Evolutionary conservation across 306 rosid genomes (phyloP).

Genomic region (Trifolium pratense): DNA sequence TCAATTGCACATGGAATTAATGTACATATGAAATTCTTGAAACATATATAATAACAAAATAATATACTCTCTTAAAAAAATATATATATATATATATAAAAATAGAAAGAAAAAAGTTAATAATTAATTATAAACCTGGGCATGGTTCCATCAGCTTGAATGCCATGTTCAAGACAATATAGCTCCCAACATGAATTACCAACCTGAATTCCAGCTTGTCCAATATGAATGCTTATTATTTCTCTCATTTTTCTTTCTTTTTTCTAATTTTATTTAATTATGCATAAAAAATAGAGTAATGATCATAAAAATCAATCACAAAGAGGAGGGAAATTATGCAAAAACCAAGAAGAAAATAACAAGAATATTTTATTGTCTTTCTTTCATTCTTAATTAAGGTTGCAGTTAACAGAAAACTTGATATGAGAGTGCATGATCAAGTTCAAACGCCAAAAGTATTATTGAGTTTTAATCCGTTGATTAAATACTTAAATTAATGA

Average conservation of each 20-base stretch:
- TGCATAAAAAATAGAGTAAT: too few species aligned
- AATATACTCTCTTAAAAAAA: neutral
- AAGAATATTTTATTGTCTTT: conserved; percentile 7
- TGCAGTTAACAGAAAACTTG: conserved; percentile 13
- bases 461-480: conserved; percentile 11
- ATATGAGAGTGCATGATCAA: conserved; percentile 4
- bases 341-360: conserved; percentile 8
- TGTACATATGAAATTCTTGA: neutral
- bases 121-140: conserved; percentile 62
- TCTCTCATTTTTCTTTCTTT: conserved; percentile 57
- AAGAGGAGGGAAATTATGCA: conserved; percentile 20
- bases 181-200: conserved; percentile 88
- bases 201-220: conserved; percentile 84
- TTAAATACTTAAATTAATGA: conserved; percentile 35
- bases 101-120: neutral
- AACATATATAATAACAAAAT: neutral
- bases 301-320: conserved; percentile 14
- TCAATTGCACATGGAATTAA: neutral
- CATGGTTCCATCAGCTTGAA: conserved; percentile 71
- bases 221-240: conserved; percentile 72
- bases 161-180: conserved; percentile 80
- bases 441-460: neutral
- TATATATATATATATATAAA: neutral
- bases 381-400: conserved; percentile 26
- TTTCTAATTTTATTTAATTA: neutral